These are phyloP conservation scores for Phytopythium sindhum DNA, from an alignment of 352 stramenopile genomes.

Conservation along the genomic window DNA sequence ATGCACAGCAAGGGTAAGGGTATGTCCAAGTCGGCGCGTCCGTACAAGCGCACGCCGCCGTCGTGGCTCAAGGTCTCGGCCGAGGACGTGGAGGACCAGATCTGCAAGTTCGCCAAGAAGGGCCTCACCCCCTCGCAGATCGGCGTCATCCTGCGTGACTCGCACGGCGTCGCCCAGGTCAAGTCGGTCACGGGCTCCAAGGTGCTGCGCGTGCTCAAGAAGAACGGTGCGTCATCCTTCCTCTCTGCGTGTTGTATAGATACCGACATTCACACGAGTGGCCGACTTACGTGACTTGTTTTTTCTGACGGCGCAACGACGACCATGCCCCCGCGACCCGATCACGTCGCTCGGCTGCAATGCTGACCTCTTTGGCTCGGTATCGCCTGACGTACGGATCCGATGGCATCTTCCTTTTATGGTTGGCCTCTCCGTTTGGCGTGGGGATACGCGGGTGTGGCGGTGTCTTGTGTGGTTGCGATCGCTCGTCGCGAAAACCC, in stretches of 20 bases:
- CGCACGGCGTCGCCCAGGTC: conserved; percentile 98
- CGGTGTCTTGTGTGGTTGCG: not conserved
- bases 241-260: not conserved
- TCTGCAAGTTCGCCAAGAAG: conserved; percentile 99
- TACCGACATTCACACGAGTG: not conserved
- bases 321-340: not conserved
- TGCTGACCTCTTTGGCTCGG: conserved; percentile 36
- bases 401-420: conserved; percentile 28
- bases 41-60: conserved; percentile 98
- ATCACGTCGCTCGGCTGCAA: not conserved
- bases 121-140: conserved; percentile 97
- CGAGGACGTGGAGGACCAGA: conserved; percentile 97
- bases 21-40: conserved; percentile 98
- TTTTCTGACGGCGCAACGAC: conserved; percentile 8
- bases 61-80: conserved; percentile 98
- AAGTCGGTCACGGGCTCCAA: conserved; percentile 98
- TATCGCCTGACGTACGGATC: conserved; percentile 83
- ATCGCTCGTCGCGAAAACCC: not conserved
- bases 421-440: conserved; percentile 59
- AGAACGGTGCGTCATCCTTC: conserved; percentile 88
- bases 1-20: conserved; percentile 99
- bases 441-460: conserved; percentile 81
- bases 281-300: conserved; percentile 11
- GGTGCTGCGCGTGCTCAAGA: conserved; percentile 99
- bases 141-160: conserved; percentile 99